phyloP scores from a whole-genome alignment of 768 basidiomycete genomes.

The Hygrocybe punicea region DNA sequence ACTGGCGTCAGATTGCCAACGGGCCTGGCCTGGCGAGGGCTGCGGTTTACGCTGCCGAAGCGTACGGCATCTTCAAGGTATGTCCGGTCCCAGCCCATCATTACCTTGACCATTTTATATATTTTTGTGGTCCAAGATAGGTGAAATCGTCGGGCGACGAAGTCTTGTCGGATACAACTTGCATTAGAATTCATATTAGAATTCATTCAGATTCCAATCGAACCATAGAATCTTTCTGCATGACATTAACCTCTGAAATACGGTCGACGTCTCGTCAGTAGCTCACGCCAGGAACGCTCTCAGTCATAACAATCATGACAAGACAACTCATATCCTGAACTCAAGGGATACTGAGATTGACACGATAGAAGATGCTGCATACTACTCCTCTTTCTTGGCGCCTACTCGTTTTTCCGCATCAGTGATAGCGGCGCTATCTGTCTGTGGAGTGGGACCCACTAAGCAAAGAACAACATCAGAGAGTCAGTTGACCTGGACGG shows the following conservation, averaged over 20 bases:
- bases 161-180: conserved; percentile 76
- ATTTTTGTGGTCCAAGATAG: conserved; percentile 49
- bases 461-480: conserved; percentile 1
- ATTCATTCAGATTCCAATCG: not conserved
- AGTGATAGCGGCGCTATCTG: conserved; percentile 81
- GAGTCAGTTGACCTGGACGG: not conserved
- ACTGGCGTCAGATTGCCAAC: conserved; percentile 57
- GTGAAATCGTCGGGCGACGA: conserved; percentile 83
- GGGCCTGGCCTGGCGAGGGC: conserved; percentile 68
- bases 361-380: conserved; percentile 23
- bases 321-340: not conserved
- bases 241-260: no score
- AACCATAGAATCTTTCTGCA: no score
- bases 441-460: conserved; percentile 66
- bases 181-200: conserved; percentile 36
- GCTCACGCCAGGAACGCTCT: no score
- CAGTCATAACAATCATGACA: no score
- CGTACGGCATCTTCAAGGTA: conserved; percentile 88
- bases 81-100: conserved; percentile 15
- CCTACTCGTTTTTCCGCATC: conserved; percentile 85
- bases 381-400: conserved; percentile 75
- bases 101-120: not conserved
- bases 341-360: no score
- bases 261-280: no score
- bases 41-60: conserved; percentile 76